A percentile compares a stretch with the other conserved stretches of the same genome.
phyloP scores from a whole-genome alignment of 148 eudicot genomes.

The Suaeda aralocaspica region DNA sequence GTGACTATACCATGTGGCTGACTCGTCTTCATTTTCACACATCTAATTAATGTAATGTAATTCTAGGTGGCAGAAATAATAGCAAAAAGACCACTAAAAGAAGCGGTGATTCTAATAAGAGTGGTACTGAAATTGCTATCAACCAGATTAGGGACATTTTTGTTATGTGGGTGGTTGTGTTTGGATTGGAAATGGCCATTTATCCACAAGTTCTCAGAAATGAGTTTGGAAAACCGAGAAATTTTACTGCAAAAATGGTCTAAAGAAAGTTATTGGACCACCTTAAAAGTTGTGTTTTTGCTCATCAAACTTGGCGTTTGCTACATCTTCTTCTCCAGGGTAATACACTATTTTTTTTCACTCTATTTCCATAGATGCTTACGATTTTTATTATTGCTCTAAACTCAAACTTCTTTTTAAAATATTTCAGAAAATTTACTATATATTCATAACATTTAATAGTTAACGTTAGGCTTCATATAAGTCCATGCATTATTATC shows the following conservation, averaged over 20 bases:
- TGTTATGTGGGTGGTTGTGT: constrained; percentile 57
- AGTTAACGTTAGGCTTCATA: too few relatives aligned
- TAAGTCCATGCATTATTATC: too few relatives aligned
- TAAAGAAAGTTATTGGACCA: constrained; percentile 29
- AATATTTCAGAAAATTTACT: too few relatives aligned
- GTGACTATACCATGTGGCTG: too few relatives aligned
- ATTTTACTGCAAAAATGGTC: constrained; percentile 64
- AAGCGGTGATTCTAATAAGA: constrained; percentile 34
- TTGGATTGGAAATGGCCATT: constrained; percentile 60
- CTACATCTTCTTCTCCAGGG: constrained; percentile 43
- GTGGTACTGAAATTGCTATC: constrained; percentile 46
- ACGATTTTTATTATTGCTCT: too few relatives aligned
- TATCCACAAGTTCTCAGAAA: constrained; percentile 45
- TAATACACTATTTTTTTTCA: too few relatives aligned
- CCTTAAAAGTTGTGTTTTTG: constrained; percentile 39
- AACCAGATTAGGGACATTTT: constrained; percentile 59
- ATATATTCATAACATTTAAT: too few relatives aligned
- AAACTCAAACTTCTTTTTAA: too few relatives aligned
- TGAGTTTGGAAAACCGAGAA: constrained; percentile 52
- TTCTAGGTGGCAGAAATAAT: constrained; percentile 57
- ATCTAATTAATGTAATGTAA: too few relatives aligned
- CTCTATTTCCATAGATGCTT: too few relatives aligned
- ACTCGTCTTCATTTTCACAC: too few relatives aligned
- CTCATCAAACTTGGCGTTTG: constrained; percentile 37
- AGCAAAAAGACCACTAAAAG: constrained; percentile 35